Evolutionary conservation across 148 eudicot species (phyloP).

Genomic region (Vaccinium corymbosum): DNA sequence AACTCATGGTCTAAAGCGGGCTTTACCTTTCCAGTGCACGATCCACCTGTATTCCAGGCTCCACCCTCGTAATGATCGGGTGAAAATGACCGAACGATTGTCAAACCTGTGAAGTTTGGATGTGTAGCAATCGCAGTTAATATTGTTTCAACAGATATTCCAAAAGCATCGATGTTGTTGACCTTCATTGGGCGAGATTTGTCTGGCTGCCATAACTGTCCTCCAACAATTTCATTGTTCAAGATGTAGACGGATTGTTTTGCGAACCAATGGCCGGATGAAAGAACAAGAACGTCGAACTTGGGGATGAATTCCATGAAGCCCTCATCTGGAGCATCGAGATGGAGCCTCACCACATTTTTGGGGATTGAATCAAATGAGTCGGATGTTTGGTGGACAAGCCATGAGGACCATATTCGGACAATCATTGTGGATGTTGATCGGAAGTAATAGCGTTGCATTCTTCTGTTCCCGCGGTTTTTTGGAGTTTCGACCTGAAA

Average conservation of each 20-base stretch:
- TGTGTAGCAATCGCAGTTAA: slow-evolving; percentile 59
- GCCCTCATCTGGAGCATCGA: slow-evolving; percentile 69
- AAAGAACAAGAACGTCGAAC: slow-evolving; percentile 77
- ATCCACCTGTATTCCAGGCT: slow-evolving; percentile 94
- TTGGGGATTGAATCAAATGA: slow-evolving; percentile 48
- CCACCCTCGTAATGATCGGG: slow-evolving; percentile 98
- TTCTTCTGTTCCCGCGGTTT: slow-evolving; percentile 76
- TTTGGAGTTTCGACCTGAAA: slow-evolving; percentile 79
- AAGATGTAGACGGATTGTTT: slow-evolving; percentile 72
- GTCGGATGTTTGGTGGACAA: slow-evolving; percentile 68
- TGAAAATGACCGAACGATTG: slow-evolving; percentile 76
- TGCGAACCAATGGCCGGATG: slow-evolving; percentile 99
- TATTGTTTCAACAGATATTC: slow-evolving; percentile 75
- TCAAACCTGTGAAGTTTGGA: slow-evolving; percentile 63
- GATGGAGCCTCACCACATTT: slow-evolving; percentile 72
- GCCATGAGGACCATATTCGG: slow-evolving; percentile 98
- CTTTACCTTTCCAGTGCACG: slow-evolving; percentile 78
- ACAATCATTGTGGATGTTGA: slow-evolving; percentile 75
- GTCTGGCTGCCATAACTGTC: slow-evolving; percentile 83
- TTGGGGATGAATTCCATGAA: slow-evolving; percentile 55
- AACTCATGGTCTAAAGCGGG: slow-evolving; percentile 53
- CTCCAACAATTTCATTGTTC: slow-evolving; percentile 83
- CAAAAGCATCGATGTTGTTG: slow-evolving; percentile 75
- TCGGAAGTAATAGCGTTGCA: slow-evolving; percentile 83
- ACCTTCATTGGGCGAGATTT: slow-evolving; percentile 39